Base-by-base conservation (phyloP, 805 yeast species). In the Phaffomyces opuntiae region DNA sequence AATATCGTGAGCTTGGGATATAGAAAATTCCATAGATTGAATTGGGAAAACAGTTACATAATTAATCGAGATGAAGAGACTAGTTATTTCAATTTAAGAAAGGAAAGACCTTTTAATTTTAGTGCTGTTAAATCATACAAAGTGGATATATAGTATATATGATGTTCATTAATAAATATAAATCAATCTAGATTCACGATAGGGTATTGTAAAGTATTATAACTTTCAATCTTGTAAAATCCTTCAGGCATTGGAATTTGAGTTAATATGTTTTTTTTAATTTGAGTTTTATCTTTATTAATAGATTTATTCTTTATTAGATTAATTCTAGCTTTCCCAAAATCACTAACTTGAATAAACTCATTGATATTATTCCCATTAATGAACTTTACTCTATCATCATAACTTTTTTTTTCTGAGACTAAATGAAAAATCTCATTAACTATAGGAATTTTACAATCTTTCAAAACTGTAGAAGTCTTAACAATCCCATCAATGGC, bases 61-160 rank as follows among this genome's bases (percentile, higher is more conserved):
- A 63, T 75, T 31, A 72, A 83, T 53, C 72, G 74, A 53, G 78
- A 80, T 26, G 74, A 79, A 12, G 79, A 73, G 40, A 71, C 74
- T 11, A 77, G 77, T 43, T 69, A 67, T 36, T 77, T 87, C 54
- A 70, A 78, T 5, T 62, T 84, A 48, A 72, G 68, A 34, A 85
- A 86, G 52, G 97, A 90, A 59, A 83, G 82, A 54, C 80, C 89
- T 12, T 90, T 87, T 64, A 78, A 74, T 54, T 90, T 88, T 58
- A 81, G 85, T 49, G 67, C 85, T 40, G 91, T 83, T 1, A 69
- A 52, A 50, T 61, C 68, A 2, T 67, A 60, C 40, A 36, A 42
- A 27, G 53, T 50, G 35, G 33, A 42, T 9, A 39, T 48, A 38
- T 24, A 7, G 6, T n/a, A 36, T 16, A 24, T 17, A 17, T 2